Conservation (phyloP, 495 filamentous ascomycete species). For the Aspergillus saccharolyticus region DNA sequence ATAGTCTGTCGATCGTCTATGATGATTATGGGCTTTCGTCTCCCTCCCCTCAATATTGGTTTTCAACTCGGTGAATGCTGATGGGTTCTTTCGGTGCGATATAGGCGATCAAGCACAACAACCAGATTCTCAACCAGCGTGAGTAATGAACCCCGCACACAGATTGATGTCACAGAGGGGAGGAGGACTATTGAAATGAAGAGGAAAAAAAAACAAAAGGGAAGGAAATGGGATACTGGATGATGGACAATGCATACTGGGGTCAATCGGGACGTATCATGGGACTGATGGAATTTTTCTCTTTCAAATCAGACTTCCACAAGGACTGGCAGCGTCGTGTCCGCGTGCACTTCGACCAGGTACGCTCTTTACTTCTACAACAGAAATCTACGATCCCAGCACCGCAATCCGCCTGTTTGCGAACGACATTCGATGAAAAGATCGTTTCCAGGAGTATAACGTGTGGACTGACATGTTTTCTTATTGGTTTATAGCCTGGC, state of each 20-base stretch:
- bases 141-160: constrained; percentile 36
- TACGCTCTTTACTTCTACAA: constrained; percentile 43
- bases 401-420: constrained; percentile 4
- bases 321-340: constrained; percentile 99
- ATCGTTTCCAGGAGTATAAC: neutral
- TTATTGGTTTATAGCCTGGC: constrained; percentile 62
- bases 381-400: constrained; percentile 16
- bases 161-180: neutral
- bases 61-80: constrained; percentile 15
- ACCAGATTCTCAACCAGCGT: constrained; percentile 98
- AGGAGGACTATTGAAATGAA: no score
- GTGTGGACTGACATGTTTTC: constrained; percentile 28
- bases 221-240: constrained; percentile 7
- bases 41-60: neutral
- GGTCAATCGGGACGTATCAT: constrained; percentile 16
- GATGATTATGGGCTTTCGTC: constrained; percentile 3
- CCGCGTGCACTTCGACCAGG: constrained; percentile 98
- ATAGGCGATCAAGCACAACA: constrained; percentile 99
- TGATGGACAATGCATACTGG: constrained; percentile 16
- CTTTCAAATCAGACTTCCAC: constrained; percentile 79
- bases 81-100: constrained; percentile 27
- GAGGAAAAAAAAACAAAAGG: neutral
- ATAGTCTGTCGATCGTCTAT: constrained; percentile 7
- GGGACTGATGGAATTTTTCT: constrained; percentile 29
- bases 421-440: neutral